A percentile compares a stretch with the other conserved stretches of the same genome.
Conservation (phyloP, 2,329 filamentous ascomycete species). For the Pezizomycotina sp. region DNA sequence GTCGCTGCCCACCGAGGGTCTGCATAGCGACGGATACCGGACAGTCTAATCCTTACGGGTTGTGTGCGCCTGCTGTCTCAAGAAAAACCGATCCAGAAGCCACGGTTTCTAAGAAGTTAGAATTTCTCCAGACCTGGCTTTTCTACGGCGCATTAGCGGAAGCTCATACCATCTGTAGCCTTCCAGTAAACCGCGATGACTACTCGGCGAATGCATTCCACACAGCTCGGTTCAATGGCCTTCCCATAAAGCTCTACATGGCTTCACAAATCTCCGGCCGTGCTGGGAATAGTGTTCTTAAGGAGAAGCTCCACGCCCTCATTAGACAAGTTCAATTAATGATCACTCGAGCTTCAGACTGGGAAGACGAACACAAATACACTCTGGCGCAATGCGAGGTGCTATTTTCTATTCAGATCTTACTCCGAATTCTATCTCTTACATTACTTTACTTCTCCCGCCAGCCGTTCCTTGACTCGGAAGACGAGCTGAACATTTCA, state of each 20-base stretch:
- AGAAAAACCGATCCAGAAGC: neutral
- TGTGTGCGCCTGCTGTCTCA: too few relatives aligned
- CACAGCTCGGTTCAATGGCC: too few relatives aligned
- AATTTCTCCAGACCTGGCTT: constrained; percentile 1
- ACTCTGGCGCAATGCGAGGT: neutral
- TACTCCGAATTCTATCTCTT: neutral
- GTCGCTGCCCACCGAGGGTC: neutral
- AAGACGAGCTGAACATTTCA: neutral
- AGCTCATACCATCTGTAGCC: neutral
- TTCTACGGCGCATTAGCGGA: neutral
- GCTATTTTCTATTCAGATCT: neutral
- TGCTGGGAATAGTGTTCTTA: neutral
- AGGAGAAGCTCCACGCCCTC: neutral
- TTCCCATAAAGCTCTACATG: too few relatives aligned
- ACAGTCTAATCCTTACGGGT: too few relatives aligned
- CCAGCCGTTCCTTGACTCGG: neutral
- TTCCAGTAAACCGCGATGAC: neutral
- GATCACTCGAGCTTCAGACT: neutral
- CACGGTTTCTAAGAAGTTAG: neutral
- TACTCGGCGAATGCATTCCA: neutral
- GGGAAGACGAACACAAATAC: neutral
- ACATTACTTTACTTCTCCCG: neutral
- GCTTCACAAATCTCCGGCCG: too few relatives aligned
- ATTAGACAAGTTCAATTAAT: neutral
- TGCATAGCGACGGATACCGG: neutral